phyloP scores from a whole-genome alignment of 1,284 basidiomycete genomes.

The Cryptococcus sp. region DNA sequence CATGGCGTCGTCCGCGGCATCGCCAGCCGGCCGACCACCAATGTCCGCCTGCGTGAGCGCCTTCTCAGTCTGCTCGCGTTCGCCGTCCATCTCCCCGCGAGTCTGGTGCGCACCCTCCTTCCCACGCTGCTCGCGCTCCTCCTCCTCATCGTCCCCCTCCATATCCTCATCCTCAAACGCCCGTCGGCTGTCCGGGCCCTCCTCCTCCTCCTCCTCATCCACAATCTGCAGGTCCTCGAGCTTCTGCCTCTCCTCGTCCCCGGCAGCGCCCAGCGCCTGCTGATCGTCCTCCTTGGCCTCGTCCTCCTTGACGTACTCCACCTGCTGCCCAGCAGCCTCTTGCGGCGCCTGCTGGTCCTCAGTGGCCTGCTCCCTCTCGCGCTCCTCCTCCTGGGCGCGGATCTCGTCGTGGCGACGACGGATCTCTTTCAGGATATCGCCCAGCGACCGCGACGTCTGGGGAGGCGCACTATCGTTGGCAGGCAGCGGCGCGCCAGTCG shows the following conservation, averaged over 20 bases:
- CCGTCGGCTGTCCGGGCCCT: neutral
- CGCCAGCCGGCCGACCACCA: conserved; percentile 23
- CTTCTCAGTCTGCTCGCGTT: conserved; percentile 41
- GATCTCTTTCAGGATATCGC: conserved; percentile 82
- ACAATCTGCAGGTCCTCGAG: conserved; percentile 73
- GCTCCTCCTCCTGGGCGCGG: conserved; percentile 54
- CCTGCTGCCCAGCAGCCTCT: conserved; percentile 57
- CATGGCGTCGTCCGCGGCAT: conserved; percentile 27
- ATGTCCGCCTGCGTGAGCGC: conserved; percentile 50
- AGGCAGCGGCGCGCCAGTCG: conserved; percentile 39
- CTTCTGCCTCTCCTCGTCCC: conserved; percentile 75
- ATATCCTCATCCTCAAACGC: conserved; percentile 21
- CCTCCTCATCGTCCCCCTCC: conserved; percentile 20
- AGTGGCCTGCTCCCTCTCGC: conserved; percentile 44
- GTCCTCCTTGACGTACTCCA: conserved; percentile 77
- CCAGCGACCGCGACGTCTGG: conserved; percentile 75
- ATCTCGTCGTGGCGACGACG: conserved; percentile 82
- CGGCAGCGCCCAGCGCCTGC: conserved; percentile 86
- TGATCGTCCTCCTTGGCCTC: conserved; percentile 65
- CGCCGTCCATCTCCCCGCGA: conserved; percentile 16
- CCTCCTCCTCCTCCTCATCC: conserved; percentile 55
- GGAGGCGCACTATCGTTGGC: conserved; percentile 37
- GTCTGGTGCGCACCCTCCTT: conserved; percentile 11
- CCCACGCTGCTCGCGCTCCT: conserved; percentile 17
- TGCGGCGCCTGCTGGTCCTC: conserved; percentile 41